Base-by-base conservation (phyloP, 2,329 filamentous ascomycete genomes). In the Teratosphaeria nubilosa region DNA sequence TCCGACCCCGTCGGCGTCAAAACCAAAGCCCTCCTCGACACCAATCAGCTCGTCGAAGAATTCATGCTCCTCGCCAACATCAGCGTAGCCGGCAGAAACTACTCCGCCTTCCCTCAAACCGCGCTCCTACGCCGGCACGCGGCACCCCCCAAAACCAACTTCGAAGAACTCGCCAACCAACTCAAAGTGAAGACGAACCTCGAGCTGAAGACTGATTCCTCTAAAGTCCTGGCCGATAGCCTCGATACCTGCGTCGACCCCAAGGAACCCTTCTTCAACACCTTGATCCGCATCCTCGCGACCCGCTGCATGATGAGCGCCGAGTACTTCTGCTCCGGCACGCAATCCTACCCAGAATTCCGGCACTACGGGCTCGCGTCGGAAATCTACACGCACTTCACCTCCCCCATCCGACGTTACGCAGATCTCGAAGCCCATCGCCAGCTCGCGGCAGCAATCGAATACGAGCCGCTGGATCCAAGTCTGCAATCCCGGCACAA, bases 41-140 rank as follows among this genome's bases (percentile, higher is more conserved):
- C 94, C 56, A 99, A 97, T 77, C 96, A 92, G 24, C 83, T 99
- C 5, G 95, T 99, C 30, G 94, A 99, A 72, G 94, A 99, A 72
- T 97, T 99, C 80, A 99, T 99, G 94, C 80, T 99, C 70, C 88
- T 97, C 72, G 95, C 94, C 79, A 99, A 99, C 76, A 91, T 90
- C 69, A 92, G 87, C 65, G 95, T 99, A 31, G 94, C 92, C 6
- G 82, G 85, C 64, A 92, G 90, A 73, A 95, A 95, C 70, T 90
- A 95, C 76, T 83, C 88, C 54, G 86, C 91, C 2, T 97, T 96
- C 75, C 92, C 94, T 0, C 92, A 99, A 74, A 97, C 91, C 0
- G 94, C 94, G 54, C 86, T 99, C 66, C 84, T 99, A 16, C 89
- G 92, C 62, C 88, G 94, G 59, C 94, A 99, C 80, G 91, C 83